Evolutionary conservation across 2,329 filamentous ascomycete species (phyloP), one percentile per base, ranked within the genome.

Genomic region (Phialocephala sp.): DNA sequence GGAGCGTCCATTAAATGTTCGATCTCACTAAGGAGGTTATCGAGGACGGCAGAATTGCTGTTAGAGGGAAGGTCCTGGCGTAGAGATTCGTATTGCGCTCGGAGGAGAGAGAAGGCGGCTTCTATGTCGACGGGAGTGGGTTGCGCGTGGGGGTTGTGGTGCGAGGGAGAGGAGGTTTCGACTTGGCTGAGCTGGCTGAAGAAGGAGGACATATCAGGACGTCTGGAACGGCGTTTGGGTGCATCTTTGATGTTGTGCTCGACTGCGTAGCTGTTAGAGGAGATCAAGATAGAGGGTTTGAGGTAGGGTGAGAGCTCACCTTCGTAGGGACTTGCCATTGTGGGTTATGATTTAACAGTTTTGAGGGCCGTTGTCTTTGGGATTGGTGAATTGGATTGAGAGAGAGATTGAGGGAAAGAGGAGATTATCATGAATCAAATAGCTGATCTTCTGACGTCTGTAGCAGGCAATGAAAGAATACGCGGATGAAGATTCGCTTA

Each of bases 161-260:
- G 69, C n/a, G 66, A 58, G 22, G 37, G 47, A 39, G 43, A 59
- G 11, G 65, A 20, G 14, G 76, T 75, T 39, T 77, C 72, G 64
- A 77, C 76, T 61, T 78, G 75, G 59, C 79, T 77, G 73, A 89
- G 79, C 68, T 84, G 82, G 76, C 83, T 79, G 67, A 88, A 84
- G 74, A 89, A 89, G 67, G 83, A 85, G 60, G 86, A 83, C 87
- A 90, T 90, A 79, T 89, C 86, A 67, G 86, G 78, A 47, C 87
- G 86, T 11, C 81, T 80, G 58, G 79, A 79, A 65, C 79, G 77
- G 59, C 79, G 75, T 27, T 77, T 75, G 57, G 81, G 69, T 4
- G 63, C 61, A 64, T 82, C 76, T 71, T 84, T 81, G 77, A 89
- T 86, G 75, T 85, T 86, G 79, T 90, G 87, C 76, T 90, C 87